phyloP scores from a whole-genome alignment of 169 alveolate genomes.

The Plasmodium berghei region DNA sequence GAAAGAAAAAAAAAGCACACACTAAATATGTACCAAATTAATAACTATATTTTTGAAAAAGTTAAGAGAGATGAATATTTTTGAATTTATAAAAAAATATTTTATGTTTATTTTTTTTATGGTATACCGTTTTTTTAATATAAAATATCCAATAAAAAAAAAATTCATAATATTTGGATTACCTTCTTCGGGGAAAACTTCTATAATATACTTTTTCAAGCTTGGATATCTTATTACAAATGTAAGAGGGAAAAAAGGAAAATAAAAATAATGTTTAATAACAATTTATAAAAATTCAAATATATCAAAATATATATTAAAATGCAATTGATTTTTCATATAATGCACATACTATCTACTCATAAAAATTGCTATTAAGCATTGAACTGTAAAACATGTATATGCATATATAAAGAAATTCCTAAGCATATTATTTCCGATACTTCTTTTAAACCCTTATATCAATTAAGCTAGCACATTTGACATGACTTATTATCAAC shows the following conservation, averaged over 20 bases:
- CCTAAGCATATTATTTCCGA: no score
- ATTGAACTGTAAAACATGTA: no score
- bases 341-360: no score
- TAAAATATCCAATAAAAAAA: constrained; percentile 55
- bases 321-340: no score
- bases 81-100: constrained; percentile 38
- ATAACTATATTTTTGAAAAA: constrained; percentile 6
- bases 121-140: constrained; percentile 57
- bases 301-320: no score
- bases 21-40: no score
- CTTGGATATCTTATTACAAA: constrained; percentile 74
- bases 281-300: not conserved
- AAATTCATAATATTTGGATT: constrained; percentile 68
- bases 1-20: no score
- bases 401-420: no score
- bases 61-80: constrained; percentile 37
- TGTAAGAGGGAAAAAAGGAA: constrained; percentile 5
- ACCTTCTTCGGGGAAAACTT: constrained; percentile 76
- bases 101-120: constrained; percentile 41
- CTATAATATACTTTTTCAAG: constrained; percentile 70
- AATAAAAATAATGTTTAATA: not conserved
- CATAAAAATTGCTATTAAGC: no score
- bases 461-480: no score
- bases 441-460: no score
- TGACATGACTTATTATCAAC: no score